Base-by-base conservation (phyloP, 495 filamentous ascomycete species). In the Xylaria acuta region DNA sequence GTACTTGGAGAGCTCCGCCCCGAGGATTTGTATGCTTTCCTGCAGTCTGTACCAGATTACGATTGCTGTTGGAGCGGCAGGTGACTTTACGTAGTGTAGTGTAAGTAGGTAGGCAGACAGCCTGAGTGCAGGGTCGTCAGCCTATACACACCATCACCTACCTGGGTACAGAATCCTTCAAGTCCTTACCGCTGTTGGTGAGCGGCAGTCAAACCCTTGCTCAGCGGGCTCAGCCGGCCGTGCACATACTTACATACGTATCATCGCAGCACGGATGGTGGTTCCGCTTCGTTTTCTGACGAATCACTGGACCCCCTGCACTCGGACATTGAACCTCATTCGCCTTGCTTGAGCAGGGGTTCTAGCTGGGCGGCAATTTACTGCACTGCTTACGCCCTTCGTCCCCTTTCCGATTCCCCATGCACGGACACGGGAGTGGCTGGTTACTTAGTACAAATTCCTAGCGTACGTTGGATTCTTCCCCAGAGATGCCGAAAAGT, bases 291-390 rank as follows among this genome's bases (percentile, higher is more conserved):
- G 45, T 12, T 25, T 11, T n/a, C 64, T 67, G 41, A 41, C 64
- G 64, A 67, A 67, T 67, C 45, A 67, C 32, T 11, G 36, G 20
- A 27, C 27, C 41, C 41, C 58, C 14, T 49, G 16, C 27, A 12
- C 14, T 22, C 63, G 63, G 63, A 38, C 64, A 16, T 47, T 53
- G 25, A 38, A 45, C 64, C 64, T 53, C 64, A 67, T 67, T 53
- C 30, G 64, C 25, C 41, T 65, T n/a, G 63, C 5, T 20, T 32
- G 27, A 14, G 32, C 64, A 67, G 47, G 64, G 64, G 45, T 51
- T 22, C 6, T 38, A 4, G 22, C 32, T 38, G n/a, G 32, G 32
- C 45, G 64, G 45, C 9, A 53, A 67, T 32, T 9, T 12, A 32
- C 56, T 36, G 56, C 22, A 59, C 32, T 36, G 56, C 34, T 59